Evolutionary conservation across 306 rosid species (phyloP), one percentile per base, ranked within the genome.

Genomic region (Phaseolus lunatus): DNA sequence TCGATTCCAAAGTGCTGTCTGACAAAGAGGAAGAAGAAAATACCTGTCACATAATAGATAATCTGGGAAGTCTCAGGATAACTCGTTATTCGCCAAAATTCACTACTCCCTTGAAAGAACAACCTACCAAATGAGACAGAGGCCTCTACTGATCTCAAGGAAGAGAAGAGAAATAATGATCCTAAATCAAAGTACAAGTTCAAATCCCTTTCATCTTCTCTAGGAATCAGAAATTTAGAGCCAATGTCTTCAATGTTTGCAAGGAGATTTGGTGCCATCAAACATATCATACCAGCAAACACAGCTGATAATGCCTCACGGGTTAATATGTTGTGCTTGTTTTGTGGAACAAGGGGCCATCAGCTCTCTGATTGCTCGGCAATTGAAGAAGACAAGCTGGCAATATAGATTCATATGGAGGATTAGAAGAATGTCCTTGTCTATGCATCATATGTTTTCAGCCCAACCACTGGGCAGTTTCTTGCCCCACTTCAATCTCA

Each of bases 271-370:
- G 90, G 86, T 79, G 90, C 90, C 80, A 66, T 87, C 61, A 86
- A 83, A 77, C 88, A 88, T 72, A 81, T 71, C 41, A 67, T 66
- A 49, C 87, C 86, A 0, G 65, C 85, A 66, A 75, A 80, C 72
- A 82, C 70, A 66, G 76, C 76, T 45, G 84, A 84, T 61, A 69
- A 53, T 82, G 71, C 79, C 49, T 29, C 84, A 19, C 61, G 56
- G 52, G 85, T 73, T 65, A 72, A 53, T 41, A 13, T 71, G 68
- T 77, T 77, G 61, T 94, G 98, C 84, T 78, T 84, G 76, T 92
- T 89, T 86, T 92, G 97, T 57, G 97, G 96, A 69, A 70, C 75
- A 62, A 89, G 77, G 59, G 98, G 94, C 73, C 93, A 92, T 78
- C 85, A 75, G 64, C 82, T 92, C 70, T 67, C 58, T 59, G 84